Conservation (phyloP, 2,329 filamentous ascomycete species). For the Dendrostoma leiphaemia region DNA sequence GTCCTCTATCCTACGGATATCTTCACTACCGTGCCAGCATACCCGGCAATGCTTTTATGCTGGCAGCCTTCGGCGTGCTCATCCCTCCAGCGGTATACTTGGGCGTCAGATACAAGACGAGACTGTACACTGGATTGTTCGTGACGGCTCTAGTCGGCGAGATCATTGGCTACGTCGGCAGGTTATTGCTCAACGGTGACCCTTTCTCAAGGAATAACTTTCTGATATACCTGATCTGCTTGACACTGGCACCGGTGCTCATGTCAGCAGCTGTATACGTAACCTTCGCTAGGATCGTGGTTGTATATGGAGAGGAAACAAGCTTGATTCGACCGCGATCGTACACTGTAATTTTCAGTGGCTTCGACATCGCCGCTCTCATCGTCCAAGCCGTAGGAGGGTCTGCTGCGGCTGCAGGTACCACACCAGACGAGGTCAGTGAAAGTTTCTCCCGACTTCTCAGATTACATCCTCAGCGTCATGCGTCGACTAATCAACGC, state of each 20-base stretch:
- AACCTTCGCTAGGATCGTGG: constrained; percentile 51
- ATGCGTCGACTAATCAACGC: constrained; percentile 30
- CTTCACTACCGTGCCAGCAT: constrained; percentile 2
- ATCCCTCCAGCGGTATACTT: constrained; percentile 17
- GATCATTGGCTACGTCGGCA: constrained; percentile 45
- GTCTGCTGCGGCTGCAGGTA: constrained; percentile 28
- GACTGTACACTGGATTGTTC: constrained; percentile 28
- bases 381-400: constrained; percentile 44
- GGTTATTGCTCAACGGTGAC: constrained; percentile 39
- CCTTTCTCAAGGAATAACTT: constrained; percentile 33
- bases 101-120: constrained; percentile 19
- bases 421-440: too few species aligned
- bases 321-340: constrained; percentile 18
- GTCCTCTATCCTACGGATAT: background rate
- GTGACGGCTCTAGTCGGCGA: constrained; percentile 42
- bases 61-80: constrained; percentile 18
- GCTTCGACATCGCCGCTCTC: constrained; percentile 42
- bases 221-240: background rate
- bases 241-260: constrained; percentile 1
- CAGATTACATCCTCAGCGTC: too few species aligned
- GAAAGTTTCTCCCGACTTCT: too few species aligned
- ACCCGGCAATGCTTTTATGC: constrained; percentile 28
- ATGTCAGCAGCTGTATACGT: constrained; percentile 36
- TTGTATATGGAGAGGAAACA: constrained; percentile 18
- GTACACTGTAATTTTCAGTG: constrained; percentile 30